These are phyloP conservation scores for Dryas drummondii DNA, from an alignment of 306 rosid genomes.

Conservation along the genomic window DNA sequence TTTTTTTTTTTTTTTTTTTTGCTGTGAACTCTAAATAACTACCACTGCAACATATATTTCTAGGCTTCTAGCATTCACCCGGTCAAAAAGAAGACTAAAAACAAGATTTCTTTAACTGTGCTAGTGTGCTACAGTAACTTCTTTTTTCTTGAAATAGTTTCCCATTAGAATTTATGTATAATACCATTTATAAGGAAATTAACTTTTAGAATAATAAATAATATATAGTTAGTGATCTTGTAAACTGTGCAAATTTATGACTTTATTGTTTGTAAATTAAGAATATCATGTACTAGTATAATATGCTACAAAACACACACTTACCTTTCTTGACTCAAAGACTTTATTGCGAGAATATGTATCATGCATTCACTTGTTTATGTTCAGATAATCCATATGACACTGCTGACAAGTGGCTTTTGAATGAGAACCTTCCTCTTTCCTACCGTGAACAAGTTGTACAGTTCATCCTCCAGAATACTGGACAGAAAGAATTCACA, in stretches of 20 bases:
- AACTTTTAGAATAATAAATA: not conserved
- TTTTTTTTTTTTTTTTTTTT: too few relatives aligned
- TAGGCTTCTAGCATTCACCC: too few relatives aligned
- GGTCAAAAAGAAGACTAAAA: too few relatives aligned
- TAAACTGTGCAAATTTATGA: not conserved
- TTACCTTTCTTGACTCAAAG: not conserved
- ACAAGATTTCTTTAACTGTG: too few relatives aligned
- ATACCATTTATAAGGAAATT: too few relatives aligned
- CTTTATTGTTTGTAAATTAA: not conserved
- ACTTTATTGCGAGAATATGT: conserved; percentile 13
- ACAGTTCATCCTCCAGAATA: conserved; percentile 87
- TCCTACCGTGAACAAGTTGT: conserved; percentile 90
- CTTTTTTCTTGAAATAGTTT: too few relatives aligned
- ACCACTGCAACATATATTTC: too few relatives aligned
- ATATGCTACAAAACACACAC: not conserved
- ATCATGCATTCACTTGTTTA: conserved; percentile 19
- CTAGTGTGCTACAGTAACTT: too few relatives aligned
- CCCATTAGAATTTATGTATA: too few relatives aligned
- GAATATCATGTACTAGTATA: not conserved
- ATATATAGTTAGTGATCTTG: not conserved
- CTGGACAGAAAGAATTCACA: conserved; percentile 67
- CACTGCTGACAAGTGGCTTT: conserved; percentile 92
- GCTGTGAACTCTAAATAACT: too few relatives aligned
- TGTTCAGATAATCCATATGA: conserved; percentile 82
- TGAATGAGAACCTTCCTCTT: conserved; percentile 83